phyloP scores from a whole-genome alignment of 352 stramenopile species.

The Ophiocytium majus region DNA sequence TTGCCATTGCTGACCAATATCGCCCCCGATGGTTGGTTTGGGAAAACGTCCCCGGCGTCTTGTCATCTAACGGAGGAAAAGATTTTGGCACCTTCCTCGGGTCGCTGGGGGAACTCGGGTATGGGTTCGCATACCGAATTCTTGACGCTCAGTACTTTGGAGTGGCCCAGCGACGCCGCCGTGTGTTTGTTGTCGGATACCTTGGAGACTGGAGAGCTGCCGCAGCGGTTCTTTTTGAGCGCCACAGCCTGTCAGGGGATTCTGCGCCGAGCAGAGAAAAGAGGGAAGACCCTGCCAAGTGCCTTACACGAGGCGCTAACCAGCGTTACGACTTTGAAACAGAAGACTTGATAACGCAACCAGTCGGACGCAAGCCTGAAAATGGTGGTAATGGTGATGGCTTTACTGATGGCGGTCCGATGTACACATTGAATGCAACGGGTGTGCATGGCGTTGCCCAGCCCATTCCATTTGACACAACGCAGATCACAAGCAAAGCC shows the following conservation, averaged over 20 bases:
- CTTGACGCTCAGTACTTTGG: conserved; percentile 12
- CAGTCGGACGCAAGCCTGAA: no score
- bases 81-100: background rate
- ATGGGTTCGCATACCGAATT: background rate
- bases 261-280: background rate
- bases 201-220: background rate
- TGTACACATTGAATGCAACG: no score
- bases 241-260: background rate
- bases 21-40: background rate
- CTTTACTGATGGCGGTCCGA: no score
- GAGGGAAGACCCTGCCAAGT: background rate
- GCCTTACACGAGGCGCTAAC: background rate
- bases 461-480: background rate
- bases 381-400: no score
- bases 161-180: background rate
- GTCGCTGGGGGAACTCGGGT: background rate
- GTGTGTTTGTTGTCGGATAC: background rate
- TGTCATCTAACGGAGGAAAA: background rate
- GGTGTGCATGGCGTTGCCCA: background rate
- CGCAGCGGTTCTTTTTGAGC: conserved; percentile 18
- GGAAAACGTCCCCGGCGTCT: conserved; percentile 14
- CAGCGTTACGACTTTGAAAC: background rate
- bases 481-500: background rate
- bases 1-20: background rate
- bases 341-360: no score